phyloP scores from a whole-genome alignment of 2,329 filamentous ascomycete species.

The Ilyonectria destructans region DNA sequence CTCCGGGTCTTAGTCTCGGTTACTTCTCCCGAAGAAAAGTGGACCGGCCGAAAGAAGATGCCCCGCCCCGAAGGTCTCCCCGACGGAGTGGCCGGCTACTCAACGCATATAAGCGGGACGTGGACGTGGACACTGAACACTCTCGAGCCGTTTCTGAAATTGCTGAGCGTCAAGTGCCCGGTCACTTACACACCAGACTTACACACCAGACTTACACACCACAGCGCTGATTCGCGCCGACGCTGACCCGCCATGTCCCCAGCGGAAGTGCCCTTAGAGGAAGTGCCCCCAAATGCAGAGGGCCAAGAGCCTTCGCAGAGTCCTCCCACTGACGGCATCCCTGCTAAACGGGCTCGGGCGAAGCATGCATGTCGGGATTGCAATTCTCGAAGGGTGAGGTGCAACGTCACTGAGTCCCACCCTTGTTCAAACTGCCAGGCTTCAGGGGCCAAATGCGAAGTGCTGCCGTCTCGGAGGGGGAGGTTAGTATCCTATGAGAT shows the following conservation, averaged over 20 bases:
- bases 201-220: slow-evolving; percentile 2
- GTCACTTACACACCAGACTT: slow-evolving; percentile 7
- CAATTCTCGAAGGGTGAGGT: slow-evolving; percentile 55
- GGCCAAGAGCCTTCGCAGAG: slow-evolving; percentile 20
- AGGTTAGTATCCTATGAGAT: slow-evolving; percentile 42
- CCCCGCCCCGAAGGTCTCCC: slow-evolving; percentile 1
- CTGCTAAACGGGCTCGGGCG: slow-evolving; percentile 55
- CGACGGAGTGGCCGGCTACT: slow-evolving; percentile 26
- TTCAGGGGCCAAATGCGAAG: slow-evolving; percentile 50
- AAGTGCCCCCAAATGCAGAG: slow-evolving; percentile 9
- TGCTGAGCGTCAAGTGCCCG: slow-evolving; percentile 19
- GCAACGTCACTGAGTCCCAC: slow-evolving; percentile 54
- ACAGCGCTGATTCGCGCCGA: slow-evolving; percentile 1
- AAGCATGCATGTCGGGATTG: slow-evolving; percentile 56
- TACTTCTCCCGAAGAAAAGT: slow-evolving; percentile 27
- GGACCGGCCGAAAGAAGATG: slow-evolving; percentile 15
- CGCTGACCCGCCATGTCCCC: slow-evolving; percentile 22
- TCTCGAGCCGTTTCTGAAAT: neutral
- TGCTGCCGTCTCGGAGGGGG: slow-evolving; percentile 54
- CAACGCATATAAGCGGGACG: slow-evolving; percentile 32
- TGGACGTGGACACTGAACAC: neutral
- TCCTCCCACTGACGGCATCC: slow-evolving; percentile 15
- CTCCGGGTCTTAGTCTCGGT: slow-evolving; percentile 18
- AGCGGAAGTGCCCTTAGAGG: slow-evolving; percentile 9
- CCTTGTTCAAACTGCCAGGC: slow-evolving; percentile 54